Base-by-base conservation (phyloP, 495 filamentous ascomycete genomes). In the Aspergillus ellipticus region DNA sequence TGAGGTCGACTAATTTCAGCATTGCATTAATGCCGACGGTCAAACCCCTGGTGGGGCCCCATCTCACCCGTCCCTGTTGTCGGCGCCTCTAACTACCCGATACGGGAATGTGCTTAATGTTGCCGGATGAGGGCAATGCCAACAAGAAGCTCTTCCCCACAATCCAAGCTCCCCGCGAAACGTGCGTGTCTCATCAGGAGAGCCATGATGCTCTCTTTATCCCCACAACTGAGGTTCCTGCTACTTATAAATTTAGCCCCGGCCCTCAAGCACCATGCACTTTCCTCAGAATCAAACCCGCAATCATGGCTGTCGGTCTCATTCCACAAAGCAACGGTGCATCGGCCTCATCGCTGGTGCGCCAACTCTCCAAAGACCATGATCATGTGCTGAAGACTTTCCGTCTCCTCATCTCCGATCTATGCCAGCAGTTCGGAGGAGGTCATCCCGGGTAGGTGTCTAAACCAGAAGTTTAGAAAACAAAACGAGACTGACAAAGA, bases 381-480 rank as follows among this genome's bases (percentile, higher is more conserved):
- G 73, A 79, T 42, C 59, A 69, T 19, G 79, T 82, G 0, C 64
- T 84, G 35, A 74, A 71, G 62, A 76, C 72, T 13, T 83, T 82
- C 58, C 71, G 81, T 24, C 57, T 74, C 39, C 67, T 85, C 3
- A 82, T 85, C 60, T 80, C 81, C 29, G 82, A 84, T 59, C 72
- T 85, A 0, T 82, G 79, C 64, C 70, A 84, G 62, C 81, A 85
- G 51, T 85, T 82, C 62, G 74, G 75, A 33, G 78, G 78, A 35
- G 82, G 82, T 3, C 82, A 85, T 59, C 81, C 81, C 11, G 81
- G 80, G 77, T 81, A 69, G 33, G 67, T 58, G 50, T 45, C 16
- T 43, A 7, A 7, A 37, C 10, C 4, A 21, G 22, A 19, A 7
- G 29, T 3, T 8, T 6, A 17, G 13, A 4, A 13, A 21, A 21